Evolutionary conservation across 2,329 filamentous ascomycete genomes (phyloP).

Genomic region (Fusarium sp.): DNA sequence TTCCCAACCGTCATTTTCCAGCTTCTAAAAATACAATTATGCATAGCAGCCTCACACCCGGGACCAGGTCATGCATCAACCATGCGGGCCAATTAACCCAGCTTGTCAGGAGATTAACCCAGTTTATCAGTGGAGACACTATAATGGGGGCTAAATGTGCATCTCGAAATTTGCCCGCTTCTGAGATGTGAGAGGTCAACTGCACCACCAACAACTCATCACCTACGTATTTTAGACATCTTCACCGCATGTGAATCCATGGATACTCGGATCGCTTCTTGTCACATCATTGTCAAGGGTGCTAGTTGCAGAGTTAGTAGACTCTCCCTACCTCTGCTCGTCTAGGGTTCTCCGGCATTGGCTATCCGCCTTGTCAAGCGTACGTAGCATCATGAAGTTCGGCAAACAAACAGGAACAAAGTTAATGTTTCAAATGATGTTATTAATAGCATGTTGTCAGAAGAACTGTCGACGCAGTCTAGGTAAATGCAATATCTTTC

Average conservation of each 20-base stretch:
- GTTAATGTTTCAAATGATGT: background rate
- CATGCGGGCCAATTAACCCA: constrained; percentile 36
- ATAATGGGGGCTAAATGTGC: constrained; percentile 42
- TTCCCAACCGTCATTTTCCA: constrained; percentile 3
- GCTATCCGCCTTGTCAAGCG: background rate
- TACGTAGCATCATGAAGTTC: constrained; percentile 12
- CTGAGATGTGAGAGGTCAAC: constrained; percentile 28
- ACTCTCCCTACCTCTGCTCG: background rate
- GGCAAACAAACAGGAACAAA: background rate
- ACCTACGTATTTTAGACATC: constrained; percentile 6
- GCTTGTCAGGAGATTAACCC: background rate
- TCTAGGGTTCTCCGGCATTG: background rate
- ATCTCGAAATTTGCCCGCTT: constrained; percentile 29
- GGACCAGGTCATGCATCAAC: constrained; percentile 35
- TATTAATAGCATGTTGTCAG: constrained; percentile 16
- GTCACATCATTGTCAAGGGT: background rate
- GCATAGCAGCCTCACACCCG: constrained; percentile 36
- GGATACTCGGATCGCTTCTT: constrained; percentile 8
- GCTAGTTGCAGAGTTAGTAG: constrained; percentile 4
- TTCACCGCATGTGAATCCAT: constrained; percentile 27
- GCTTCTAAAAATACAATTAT: constrained; percentile 41
- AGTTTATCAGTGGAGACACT: constrained; percentile 13
- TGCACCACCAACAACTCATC: constrained; percentile 23
- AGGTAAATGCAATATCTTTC: constrained; percentile 8
- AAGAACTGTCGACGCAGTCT: constrained; percentile 7